Percentiles rank a stretch among this genome's conserved stretches.
Evolutionary conservation across 345 rosid genomes (phyloP).

Genomic region (Erodium maritimum): DNA sequence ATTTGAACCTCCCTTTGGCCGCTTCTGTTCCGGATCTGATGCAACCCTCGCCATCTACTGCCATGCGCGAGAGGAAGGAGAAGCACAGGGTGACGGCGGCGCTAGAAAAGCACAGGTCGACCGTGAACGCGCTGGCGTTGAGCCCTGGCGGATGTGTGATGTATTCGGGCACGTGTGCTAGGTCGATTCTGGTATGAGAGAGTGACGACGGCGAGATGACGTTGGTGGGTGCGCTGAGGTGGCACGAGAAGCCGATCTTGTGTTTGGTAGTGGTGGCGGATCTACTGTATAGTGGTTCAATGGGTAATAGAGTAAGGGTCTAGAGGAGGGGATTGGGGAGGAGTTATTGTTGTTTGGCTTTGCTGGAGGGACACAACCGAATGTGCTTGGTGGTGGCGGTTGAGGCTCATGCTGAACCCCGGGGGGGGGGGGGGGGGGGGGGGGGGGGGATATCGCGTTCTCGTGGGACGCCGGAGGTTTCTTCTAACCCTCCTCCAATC

Average conservation of each 20-base stretch:
- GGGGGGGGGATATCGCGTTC: too few relatives aligned
- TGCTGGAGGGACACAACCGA: constrained; percentile 44
- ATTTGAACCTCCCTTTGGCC: too few relatives aligned
- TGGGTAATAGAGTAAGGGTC: constrained; percentile 46
- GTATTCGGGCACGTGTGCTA: constrained; percentile 70
- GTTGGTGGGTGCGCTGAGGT: constrained; percentile 57
- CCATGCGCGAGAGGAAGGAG: too few relatives aligned
- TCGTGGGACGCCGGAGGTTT: too few relatives aligned
- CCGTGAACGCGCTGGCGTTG: constrained; percentile 61
- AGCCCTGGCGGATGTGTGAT: constrained; percentile 43
- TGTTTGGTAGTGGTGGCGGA: constrained; percentile 42
- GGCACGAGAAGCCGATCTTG: constrained; percentile 53
- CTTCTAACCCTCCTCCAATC: too few relatives aligned
- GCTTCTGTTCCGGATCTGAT: too few relatives aligned
- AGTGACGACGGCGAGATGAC: constrained; percentile 26
- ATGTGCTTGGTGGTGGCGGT: constrained; percentile 41
- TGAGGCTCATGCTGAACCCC: too few relatives aligned
- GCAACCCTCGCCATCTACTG: too few relatives aligned
- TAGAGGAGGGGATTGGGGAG: constrained; percentile 41
- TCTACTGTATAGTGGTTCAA: constrained; percentile 61
- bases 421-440: too few relatives aligned
- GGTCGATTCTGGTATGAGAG: constrained; percentile 68
- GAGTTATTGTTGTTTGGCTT: constrained; percentile 39
- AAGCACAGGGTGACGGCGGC: constrained; percentile 28
- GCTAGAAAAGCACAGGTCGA: constrained; percentile 48